phyloP scores from a whole-genome alignment of 2,329 filamentous ascomycete genomes.

The Grosmannia serpens region DNA sequence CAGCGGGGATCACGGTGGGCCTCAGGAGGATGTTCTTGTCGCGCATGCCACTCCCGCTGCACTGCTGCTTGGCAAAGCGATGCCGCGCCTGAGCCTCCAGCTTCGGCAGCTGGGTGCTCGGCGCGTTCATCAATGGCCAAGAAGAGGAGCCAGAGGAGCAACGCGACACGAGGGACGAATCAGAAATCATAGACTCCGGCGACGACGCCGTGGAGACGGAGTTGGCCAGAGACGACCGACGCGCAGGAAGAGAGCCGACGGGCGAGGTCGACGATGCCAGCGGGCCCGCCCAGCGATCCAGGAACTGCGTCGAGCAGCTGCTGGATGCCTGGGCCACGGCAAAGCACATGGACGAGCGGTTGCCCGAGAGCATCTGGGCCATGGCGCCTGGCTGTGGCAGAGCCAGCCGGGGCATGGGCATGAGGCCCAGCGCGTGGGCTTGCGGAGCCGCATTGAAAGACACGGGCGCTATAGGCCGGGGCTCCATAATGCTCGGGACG shows the following conservation, averaged over 20 bases:
- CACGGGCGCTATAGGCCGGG: constrained; percentile 25
- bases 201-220: constrained; percentile 53
- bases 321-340: constrained; percentile 46
- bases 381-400: constrained; percentile 39
- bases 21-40: constrained; percentile 38
- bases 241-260: constrained; percentile 34
- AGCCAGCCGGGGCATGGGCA: constrained; percentile 48
- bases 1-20: constrained; percentile 35
- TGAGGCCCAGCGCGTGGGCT: constrained; percentile 40
- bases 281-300: constrained; percentile 39
- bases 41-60: constrained; percentile 15
- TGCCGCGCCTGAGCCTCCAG: constrained; percentile 52
- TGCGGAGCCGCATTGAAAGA: constrained; percentile 31
- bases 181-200: constrained; percentile 57
- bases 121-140: constrained; percentile 50
- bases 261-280: constrained; percentile 37
- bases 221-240: constrained; percentile 52
- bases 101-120: constrained; percentile 31
- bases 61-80: constrained; percentile 46
- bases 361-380: constrained; percentile 33
- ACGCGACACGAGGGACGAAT: constrained; percentile 48
- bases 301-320: constrained; percentile 31
- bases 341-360: constrained; percentile 45
- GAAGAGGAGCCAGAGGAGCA: constrained; percentile 52
- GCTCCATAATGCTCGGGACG: constrained; percentile 38